Conservation (phyloP, 345 rosid genomes). For the Lumnitzera littorea region DNA sequence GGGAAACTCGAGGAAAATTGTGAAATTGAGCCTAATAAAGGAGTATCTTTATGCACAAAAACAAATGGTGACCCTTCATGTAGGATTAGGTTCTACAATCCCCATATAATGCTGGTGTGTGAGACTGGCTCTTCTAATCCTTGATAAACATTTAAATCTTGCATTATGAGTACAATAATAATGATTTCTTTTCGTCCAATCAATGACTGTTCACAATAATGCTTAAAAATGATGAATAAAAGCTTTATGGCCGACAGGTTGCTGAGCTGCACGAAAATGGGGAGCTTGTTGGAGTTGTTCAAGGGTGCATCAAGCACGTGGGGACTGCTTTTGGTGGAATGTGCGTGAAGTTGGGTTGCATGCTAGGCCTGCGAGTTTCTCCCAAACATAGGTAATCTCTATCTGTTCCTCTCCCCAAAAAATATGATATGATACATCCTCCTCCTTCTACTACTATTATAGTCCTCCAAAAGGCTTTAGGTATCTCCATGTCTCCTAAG, state of each 20-base stretch:
- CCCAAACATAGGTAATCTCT: constrained; percentile 35
- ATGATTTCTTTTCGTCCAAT: neutral
- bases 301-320: constrained; percentile 55
- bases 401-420: neutral
- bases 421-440: too few relatives aligned
- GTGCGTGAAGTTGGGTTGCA: constrained; percentile 41
- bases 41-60: constrained; percentile 35
- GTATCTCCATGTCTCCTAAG: too few relatives aligned
- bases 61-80: constrained; percentile 35
- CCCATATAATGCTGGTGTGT: constrained; percentile 55
- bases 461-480: too few relatives aligned
- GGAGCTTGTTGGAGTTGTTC: constrained; percentile 52
- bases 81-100: constrained; percentile 44
- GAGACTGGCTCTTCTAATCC: neutral
- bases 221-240: too few relatives aligned
- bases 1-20: constrained; percentile 50
- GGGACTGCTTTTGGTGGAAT: constrained; percentile 26
- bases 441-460: too few relatives aligned
- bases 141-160: too few relatives aligned
- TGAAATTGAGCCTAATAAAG: constrained; percentile 29
- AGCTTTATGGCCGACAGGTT: constrained; percentile 29
- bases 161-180: neutral
- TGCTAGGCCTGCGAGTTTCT: constrained; percentile 56
- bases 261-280: constrained; percentile 44
- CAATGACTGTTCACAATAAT: too few relatives aligned